Evolutionary conservation across 1,284 basidiomycete species (phyloP), one percentile per base, ranked within the genome.

Genomic region (Leccinum discolor): DNA sequence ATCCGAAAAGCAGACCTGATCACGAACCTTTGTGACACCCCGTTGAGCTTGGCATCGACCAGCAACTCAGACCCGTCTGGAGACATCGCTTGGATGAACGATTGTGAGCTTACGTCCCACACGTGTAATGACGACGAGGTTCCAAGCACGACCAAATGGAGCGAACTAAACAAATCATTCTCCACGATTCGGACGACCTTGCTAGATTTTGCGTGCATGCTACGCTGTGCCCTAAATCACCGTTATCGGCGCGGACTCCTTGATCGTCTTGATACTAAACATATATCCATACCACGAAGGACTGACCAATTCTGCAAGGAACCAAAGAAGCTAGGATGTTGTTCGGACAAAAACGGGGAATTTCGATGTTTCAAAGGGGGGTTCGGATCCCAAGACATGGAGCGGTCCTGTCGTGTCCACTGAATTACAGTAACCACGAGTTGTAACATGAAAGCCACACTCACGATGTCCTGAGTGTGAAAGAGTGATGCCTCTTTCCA

Each of bases 301-400:
- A 67, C 87, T 77, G 68, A 91, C 90, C 84, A 78, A 66, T 87
- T 80, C 70, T 84, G 81, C 18, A 85, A 83, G 11, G 86, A 82
- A 8, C 84, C 80, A 65, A 85, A 85, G 2, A 85, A 73, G 7
- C 79, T 70, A 50, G 74, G 72, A 64, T 83, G 79, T 74, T 90
- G 89, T 72, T 92, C 89, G 4, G 89, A 89, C 26, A 92, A 74
- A 71, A 91, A 88, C 1, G 86, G 79, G 1, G 86, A 82, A 0
- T 79, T 76, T 44, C 76, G 73, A 23, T 77, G 71, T 63, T 77
- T 79, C n/a, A 75, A 74, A 12, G 77, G 72, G 26, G 81, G 81
- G 47, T 88, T 74, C 40, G 82, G 72, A 74, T 90, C 88, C 90
- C 89, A 92, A 2, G 88, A 89, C 52, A 85, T 73, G 2, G 83